Evolutionary conservation across 768 basidiomycete genomes (phyloP).

Genomic region (Rhodotorula kratochvilovae): DNA sequence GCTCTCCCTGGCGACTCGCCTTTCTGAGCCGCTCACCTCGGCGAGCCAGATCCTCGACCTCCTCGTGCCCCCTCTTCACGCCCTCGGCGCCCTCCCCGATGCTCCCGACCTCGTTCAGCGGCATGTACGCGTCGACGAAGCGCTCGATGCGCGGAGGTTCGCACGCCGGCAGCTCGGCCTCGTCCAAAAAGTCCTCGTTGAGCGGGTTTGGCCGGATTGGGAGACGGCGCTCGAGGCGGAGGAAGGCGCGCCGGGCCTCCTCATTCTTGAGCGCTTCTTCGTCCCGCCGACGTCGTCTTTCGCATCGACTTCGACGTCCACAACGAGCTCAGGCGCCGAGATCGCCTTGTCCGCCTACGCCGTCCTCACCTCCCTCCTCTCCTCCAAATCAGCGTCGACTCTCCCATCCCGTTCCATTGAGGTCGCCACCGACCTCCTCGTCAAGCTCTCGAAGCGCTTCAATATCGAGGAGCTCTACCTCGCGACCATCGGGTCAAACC

Average conservation of each 20-base stretch:
- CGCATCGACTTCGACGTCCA: neutral
- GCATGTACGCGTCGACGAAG: no score
- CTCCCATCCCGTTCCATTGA: constrained; percentile 18
- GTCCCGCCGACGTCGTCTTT: neutral
- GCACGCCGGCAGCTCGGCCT: constrained; percentile 29
- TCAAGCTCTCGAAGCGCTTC: neutral
- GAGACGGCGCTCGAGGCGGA: constrained; percentile 20
- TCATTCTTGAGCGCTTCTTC: constrained; percentile 26
- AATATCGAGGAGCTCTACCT: constrained; percentile 11
- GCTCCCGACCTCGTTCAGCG: neutral
- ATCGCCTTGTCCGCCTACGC: constrained; percentile 28
- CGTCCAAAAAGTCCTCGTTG: constrained; percentile 32
- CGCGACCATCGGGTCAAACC: constrained; percentile 13
- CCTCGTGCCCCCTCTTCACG: constrained; percentile 18
- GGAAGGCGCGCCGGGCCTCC: neutral
- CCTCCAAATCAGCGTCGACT: neutral
- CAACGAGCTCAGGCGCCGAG: neutral
- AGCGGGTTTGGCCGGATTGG: constrained; percentile 36
- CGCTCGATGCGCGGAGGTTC: constrained; percentile 1
- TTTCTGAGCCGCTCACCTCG: constrained; percentile 8
- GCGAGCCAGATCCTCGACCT: constrained; percentile 15
- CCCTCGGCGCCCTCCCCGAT: constrained; percentile 22
- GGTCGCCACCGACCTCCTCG: constrained; percentile 9
- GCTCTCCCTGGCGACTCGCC: constrained; percentile 1
- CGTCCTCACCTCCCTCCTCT: constrained; percentile 23